These are phyloP conservation scores for Coemansia sp. DNA, from an alignment of 192 early-diverging fungal genomes.

Conservation along the genomic window DNA sequence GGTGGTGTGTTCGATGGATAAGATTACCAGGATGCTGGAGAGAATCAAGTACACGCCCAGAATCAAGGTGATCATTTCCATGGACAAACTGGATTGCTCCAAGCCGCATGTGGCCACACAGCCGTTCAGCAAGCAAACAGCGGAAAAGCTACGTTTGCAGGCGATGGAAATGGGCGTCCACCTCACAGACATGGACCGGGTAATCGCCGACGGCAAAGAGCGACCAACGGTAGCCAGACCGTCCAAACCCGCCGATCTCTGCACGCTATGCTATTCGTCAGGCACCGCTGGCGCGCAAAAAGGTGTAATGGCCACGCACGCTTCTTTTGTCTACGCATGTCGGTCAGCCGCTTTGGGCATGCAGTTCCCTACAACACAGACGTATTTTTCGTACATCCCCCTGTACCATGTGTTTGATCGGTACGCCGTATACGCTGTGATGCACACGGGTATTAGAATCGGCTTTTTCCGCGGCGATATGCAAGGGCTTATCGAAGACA, in stretches of 20 bases:
- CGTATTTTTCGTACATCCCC: constrained; percentile 64
- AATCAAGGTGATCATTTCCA: constrained; percentile 71
- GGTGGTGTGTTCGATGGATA: constrained; percentile 69
- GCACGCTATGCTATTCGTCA: constrained; percentile 70
- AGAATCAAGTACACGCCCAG: constrained; percentile 56
- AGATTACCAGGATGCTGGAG: constrained; percentile 61
- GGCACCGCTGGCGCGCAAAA: constrained; percentile 74
- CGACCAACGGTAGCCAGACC: constrained; percentile 49
- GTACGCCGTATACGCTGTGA: constrained; percentile 47
- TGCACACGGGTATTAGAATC: constrained; percentile 60
- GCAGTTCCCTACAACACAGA: background rate
- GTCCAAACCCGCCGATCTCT: constrained; percentile 64
- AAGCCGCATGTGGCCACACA: constrained; percentile 10
- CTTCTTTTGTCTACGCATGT: constrained; percentile 24
- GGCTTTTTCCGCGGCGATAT: constrained; percentile 79
- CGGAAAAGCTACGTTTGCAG: constrained; percentile 52
- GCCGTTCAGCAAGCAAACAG: constrained; percentile 16
- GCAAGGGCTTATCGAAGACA: constrained; percentile 70
- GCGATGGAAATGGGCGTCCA: constrained; percentile 61
- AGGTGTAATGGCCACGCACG: constrained; percentile 69
- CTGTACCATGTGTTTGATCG: constrained; percentile 86
- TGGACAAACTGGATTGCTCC: constrained; percentile 66
- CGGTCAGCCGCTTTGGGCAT: constrained; percentile 1
- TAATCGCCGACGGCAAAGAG: constrained; percentile 60
- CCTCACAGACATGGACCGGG: constrained; percentile 55